Base-by-base conservation (phyloP, 768 basidiomycete genomes). In the Coprinopsis sp. region DNA sequence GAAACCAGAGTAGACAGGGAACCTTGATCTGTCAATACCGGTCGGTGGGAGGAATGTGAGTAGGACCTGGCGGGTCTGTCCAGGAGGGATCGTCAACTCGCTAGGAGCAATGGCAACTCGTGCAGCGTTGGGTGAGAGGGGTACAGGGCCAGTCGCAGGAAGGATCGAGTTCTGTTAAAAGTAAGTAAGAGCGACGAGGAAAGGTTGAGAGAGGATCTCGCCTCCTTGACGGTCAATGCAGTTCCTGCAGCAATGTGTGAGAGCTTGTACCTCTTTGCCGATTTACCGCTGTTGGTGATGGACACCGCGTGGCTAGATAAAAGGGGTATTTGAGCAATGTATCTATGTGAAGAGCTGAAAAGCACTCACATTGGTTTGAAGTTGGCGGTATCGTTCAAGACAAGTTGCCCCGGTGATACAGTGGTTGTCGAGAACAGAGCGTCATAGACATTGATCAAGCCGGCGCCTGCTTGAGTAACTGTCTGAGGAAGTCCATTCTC, bases 341-440 rank as follows among this genome's bases (percentile, higher is more conserved):
- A 29, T 23, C 19, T 1, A 27, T 6, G 6, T n/a, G 4, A 5
- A 11, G n/a, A n/a, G n/a, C n/a, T n/a, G n/a, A n/a, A n/a, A n/a
- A n/a, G n/a, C n/a, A 64, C 71, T 55, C 51, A 74, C 73, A 51
- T 40, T 19, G 59, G 56, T 31, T 61, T 55, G 56, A 76, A 75
- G 54, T 80, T 65, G 7, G 74, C 69, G 2, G 81, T 83, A 57
- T 83, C 82, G 54, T 85, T 84, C 29, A 82, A 61, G 37, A 76
- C 54, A 16, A 83, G 64, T 54, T 80, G 71, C 5, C 71, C 67
- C 5, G 78, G 79, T 4, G 72, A 67, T 24, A 84, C 59, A 29
- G 73, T 51, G 3, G 78, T 72, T 1, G 66, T 69, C 2, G 72
- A 63, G 40, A 72, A 68, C 31, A 83, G 61, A 0, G 81, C 79